Percentiles rank a stretch among this genome's conserved stretches.
These are phyloP conservation scores for Elaphomyces granulatus DNA, from an alignment of 495 filamentous ascomycete species.

Conservation along the genomic window DNA sequence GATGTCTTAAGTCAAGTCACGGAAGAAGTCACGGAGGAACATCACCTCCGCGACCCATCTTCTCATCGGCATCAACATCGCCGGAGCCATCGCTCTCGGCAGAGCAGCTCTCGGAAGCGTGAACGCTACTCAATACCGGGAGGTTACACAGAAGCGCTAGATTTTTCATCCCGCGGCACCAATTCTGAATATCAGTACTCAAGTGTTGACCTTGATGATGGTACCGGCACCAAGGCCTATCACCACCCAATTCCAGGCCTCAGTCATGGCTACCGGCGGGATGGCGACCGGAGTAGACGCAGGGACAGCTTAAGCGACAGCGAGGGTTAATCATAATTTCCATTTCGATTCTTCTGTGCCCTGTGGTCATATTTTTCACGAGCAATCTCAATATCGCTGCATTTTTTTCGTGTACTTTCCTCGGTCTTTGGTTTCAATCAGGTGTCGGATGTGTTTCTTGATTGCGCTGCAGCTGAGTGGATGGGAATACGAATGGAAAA, in stretches of 20 bases:
- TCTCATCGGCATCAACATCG: conserved; percentile 7
- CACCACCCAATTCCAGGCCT: conserved; percentile 65
- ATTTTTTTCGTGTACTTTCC: no score
- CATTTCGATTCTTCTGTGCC: background rate
- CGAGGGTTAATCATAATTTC: conserved; percentile 14
- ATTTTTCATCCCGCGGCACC: conserved; percentile 30
- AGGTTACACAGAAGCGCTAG: conserved; percentile 44
- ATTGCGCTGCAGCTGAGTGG: no score
- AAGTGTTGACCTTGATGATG: conserved; percentile 40
- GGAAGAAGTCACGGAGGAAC: conserved; percentile 32
- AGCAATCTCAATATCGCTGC: no score
- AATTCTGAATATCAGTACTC: conserved; percentile 34
- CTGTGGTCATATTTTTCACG: no score
- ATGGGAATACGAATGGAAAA: no score
- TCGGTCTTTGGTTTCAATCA: no score
- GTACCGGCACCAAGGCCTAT: conserved; percentile 66
- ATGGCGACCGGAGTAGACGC: conserved; percentile 22
- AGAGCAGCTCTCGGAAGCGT: conserved; percentile 27
- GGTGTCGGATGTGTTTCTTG: no score
- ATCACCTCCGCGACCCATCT: conserved; percentile 26
- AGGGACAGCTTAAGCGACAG: conserved; percentile 43
- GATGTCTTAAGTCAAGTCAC: conserved; percentile 39
- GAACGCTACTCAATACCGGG: conserved; percentile 22
- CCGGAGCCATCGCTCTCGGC: conserved; percentile 12
- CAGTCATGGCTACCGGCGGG: conserved; percentile 34